A percentile compares a stretch with the other conserved stretches of the same genome.
Conservation (phyloP, 352 stramenopile genomes). For the Poterioochromonas sp. region DNA sequence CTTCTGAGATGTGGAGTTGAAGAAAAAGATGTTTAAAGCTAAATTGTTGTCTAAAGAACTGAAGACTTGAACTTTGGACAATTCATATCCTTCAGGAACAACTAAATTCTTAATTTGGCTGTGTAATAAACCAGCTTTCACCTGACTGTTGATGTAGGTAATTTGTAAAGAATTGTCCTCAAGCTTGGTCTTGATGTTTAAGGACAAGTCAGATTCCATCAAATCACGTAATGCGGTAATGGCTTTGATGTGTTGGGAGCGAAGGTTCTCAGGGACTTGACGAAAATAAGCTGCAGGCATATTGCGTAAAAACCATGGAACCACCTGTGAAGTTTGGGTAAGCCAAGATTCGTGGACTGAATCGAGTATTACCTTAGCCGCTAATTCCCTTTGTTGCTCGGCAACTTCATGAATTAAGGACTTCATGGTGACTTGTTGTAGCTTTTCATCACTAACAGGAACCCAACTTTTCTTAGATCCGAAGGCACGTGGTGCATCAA, state of each 20-base stretch:
- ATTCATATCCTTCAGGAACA: slow-evolving; percentile 10
- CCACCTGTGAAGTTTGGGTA: background rate
- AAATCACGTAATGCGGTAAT: slow-evolving; percentile 9
- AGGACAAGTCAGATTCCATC: slow-evolving; percentile 7
- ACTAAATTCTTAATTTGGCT: slow-evolving; percentile 25
- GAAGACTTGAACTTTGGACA: slow-evolving; percentile 32
- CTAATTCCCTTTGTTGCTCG: slow-evolving; percentile 5
- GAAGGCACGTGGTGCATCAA: no score
- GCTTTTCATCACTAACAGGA: slow-evolving; percentile 8
- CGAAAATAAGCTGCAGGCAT: slow-evolving; percentile 32
- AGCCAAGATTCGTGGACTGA: background rate
- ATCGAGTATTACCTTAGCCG: slow-evolving; percentile 4
- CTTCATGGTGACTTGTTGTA: slow-evolving; percentile 21
- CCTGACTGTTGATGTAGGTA: slow-evolving; percentile 16
- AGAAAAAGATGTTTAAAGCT: slow-evolving; percentile 33
- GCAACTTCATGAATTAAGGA: slow-evolving; percentile 32
- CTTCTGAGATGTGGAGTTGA: no score
- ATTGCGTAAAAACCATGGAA: slow-evolving; percentile 30
- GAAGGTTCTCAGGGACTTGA: background rate
- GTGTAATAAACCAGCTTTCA: background rate
- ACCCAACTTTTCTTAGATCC: slow-evolving; percentile 9
- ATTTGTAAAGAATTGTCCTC: background rate
- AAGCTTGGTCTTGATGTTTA: background rate
- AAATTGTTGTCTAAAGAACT: slow-evolving; percentile 8
- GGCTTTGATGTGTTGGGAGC: slow-evolving; percentile 6